Conservation (phyloP, 345 rosid species). For the Eucalyptus shirleyi region DNA sequence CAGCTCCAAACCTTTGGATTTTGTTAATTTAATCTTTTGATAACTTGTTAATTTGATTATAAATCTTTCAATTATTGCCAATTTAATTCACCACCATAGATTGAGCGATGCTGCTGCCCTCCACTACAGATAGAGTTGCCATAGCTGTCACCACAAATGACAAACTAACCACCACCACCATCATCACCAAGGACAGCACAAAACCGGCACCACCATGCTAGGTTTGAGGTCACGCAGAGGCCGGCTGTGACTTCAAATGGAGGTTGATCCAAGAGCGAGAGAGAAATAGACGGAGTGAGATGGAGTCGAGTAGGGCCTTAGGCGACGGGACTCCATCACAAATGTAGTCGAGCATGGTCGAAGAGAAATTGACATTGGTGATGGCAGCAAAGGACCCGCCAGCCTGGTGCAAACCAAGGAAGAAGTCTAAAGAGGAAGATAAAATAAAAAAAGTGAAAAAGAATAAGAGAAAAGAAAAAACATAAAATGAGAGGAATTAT, state of each 20-base stretch:
- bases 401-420: not conserved
- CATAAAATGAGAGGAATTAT: no score
- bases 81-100: not conserved
- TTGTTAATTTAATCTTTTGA: not conserved
- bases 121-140: not conserved
- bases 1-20: fast-evolving
- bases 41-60: no score
- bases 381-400: not conserved
- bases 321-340: not conserved
- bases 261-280: not conserved
- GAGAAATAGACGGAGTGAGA: not conserved
- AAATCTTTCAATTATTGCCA: not conserved
- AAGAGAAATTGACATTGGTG: not conserved
- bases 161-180: not conserved
- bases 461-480: no score
- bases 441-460: not conserved
- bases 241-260: not conserved
- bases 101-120: not conserved
- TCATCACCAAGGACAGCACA: not conserved
- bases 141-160: not conserved
- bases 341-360: not conserved
- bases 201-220: not conserved
- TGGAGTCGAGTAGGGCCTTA: not conserved
- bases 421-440: not conserved
- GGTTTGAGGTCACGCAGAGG: not conserved